These are phyloP conservation scores for Citrus hindsii DNA, from an alignment of 345 rosid species.

Conservation along the genomic window DNA sequence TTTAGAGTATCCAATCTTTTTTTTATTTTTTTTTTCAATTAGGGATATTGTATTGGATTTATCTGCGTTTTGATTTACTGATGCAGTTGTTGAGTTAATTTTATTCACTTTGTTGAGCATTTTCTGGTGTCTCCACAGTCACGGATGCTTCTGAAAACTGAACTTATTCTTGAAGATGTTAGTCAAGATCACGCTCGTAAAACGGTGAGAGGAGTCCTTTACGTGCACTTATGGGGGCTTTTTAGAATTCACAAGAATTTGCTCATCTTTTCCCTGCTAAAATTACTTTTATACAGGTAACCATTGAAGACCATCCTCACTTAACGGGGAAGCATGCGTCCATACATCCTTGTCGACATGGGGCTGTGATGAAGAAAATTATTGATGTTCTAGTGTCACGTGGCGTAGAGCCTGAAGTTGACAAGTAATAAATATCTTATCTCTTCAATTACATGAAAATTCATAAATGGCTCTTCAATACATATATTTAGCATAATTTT, in stretches of 20 bases:
- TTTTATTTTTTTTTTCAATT: background rate
- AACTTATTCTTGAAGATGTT: slow-evolving; percentile 86
- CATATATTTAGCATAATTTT: background rate
- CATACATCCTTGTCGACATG: slow-evolving; percentile 97
- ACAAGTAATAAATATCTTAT: slow-evolving; percentile 51
- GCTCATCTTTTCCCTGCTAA: background rate
- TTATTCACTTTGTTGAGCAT: slow-evolving; percentile 4
- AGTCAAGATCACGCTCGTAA: slow-evolving; percentile 94
- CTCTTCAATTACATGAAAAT: background rate
- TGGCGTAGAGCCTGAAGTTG: slow-evolving; percentile 99
- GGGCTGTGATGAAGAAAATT: slow-evolving; percentile 99
- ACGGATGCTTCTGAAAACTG: slow-evolving; percentile 84
- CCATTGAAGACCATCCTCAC: slow-evolving; percentile 98
- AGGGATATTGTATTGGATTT: background rate
- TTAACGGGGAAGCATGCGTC: slow-evolving; percentile 99
- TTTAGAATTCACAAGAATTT: background rate
- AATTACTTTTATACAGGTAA: slow-evolving; percentile 48
- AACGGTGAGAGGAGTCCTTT: slow-evolving; percentile 47
- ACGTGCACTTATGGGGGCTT: background rate
- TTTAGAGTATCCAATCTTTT: background rate
- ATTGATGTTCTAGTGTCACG: slow-evolving; percentile 93
- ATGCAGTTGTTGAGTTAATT: background rate
- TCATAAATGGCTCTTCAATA: background rate
- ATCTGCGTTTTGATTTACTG: background rate
- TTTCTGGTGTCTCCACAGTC: slow-evolving; percentile 41